Evolutionary conservation across 257 asterid species (phyloP), one percentile per base, ranked within the genome.

Genomic region (Thymus mandschuricus): DNA sequence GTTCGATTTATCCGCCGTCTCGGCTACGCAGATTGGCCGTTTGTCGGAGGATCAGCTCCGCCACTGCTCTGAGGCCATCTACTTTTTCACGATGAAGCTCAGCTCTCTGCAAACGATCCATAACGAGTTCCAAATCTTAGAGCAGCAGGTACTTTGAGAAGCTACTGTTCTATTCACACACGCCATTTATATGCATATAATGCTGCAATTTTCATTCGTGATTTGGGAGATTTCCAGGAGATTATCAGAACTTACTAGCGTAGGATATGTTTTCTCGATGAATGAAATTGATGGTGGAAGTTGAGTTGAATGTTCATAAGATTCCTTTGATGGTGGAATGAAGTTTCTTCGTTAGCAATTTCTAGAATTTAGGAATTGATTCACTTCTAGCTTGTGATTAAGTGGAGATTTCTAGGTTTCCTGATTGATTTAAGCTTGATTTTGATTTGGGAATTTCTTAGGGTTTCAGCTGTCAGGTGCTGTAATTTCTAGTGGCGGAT

Each of bases 41-140:
- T 69, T 86, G 8, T 65, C 89, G 1, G 76, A 77, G 73, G 82
- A 83, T 75, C 91, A 88, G 76, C 75, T 81, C 63, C 85, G 87
- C 5, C 54, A 76, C 86, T 88, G 92, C 77, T 73, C 81, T 34
- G 87, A 90, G 77, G 89, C 92, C 55, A 83, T 86, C 58, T 58
- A 59, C 8, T 72, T 48, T 67, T 70, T 90, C 41, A 79, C 30
- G 38, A 78, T 73, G 52, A 74, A 66, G 70, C 33, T 69, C 56
- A 70, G 73, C 64, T 75, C 82, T 57, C 81, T 81, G 12, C 79
- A 80, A 6, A 30, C 49, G 58, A 84, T 88, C 67, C 79, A 62
- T 44, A 79, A 70, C 52, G 92, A 88, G 74, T 82, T 82, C 48
- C 78, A 48, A 48, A 73, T 49, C 73, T 61, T 79, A 55, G 50